These are phyloP conservation scores for Suillus subalutaceus DNA, from an alignment of 768 basidiomycete genomes.

Conservation along the genomic window DNA sequence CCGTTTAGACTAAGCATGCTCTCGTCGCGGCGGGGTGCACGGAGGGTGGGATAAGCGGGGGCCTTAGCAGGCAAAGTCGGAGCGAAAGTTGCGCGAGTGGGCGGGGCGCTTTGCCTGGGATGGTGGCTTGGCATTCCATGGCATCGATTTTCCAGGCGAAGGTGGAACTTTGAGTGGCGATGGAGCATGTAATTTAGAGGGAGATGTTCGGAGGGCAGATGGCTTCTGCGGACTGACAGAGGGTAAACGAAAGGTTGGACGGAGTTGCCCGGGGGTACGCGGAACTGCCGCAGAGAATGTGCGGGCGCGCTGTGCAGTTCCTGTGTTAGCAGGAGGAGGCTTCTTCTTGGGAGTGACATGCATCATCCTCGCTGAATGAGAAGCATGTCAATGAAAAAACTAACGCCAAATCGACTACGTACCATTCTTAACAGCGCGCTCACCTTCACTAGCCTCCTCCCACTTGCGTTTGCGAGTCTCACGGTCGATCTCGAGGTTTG, in stretches of 20 bases:
- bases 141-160: constrained; percentile 28
- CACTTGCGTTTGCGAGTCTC: constrained; percentile 77
- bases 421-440: constrained; percentile 66
- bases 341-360: constrained; percentile 57
- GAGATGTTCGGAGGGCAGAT: constrained; percentile 29
- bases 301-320: constrained; percentile 52
- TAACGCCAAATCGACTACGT: constrained; percentile 19
- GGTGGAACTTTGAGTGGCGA: constrained; percentile 53
- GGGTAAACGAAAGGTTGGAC: constrained; percentile 30
- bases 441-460: constrained; percentile 48
- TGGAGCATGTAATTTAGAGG: constrained; percentile 39
- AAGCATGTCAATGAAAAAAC: constrained; percentile 8
- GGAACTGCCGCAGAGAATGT: constrained; percentile 30
- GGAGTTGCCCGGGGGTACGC: constrained; percentile 14
- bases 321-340: constrained; percentile 51
- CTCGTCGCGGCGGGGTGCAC: constrained; percentile 74
- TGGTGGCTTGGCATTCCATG: constrained; percentile 21
- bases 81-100: constrained; percentile 72
- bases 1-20: constrained; percentile 82
- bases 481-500: constrained; percentile 59
- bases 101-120: constrained; percentile 39
- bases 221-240: constrained; percentile 42
- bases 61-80: constrained; percentile 52
- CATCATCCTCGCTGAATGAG: constrained; percentile 45
- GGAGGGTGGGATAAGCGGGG: constrained; percentile 48